Evolutionary conservation across 2,329 filamentous ascomycete species (phyloP), one percentile per base, ranked within the genome.

Genomic region (Trichoderma guizhouense): DNA sequence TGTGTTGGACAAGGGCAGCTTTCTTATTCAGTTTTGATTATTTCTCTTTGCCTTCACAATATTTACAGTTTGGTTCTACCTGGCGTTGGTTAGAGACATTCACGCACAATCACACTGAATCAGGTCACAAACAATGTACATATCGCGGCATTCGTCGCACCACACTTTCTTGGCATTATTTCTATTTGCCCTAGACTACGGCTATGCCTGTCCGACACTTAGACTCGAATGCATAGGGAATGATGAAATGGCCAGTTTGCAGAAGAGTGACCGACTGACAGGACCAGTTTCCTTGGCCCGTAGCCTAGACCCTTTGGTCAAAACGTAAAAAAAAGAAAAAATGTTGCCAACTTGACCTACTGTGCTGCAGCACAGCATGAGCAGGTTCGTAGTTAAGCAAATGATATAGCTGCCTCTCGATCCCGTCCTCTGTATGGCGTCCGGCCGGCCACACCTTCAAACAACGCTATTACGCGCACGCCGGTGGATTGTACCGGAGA

Each of bases 121-220:
- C 65, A 28, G 21, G 15, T 51, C 9, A 51, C 43, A 51, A 21
- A 21, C 1, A 9, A 30, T 36, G 21, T 18, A 67, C 30, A 57
- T 7, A 26, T 15, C 36, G 39, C 24, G 6, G 24, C 15, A 43
- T 28, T 67, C 30, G 51, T 58, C 51, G 53, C 53, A 68, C 65
- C 63, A 57, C 34, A 39, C 43, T 57, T 43, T 28, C 18, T 69
- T 72, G 64, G 64, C 34, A 69, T 72, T 69, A 43, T 55, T 61
- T 65, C 47, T 72, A 74, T 79, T 24, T 78, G 76, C 72, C 75
- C 77, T 77, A 77, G 76, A 79, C 80, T 81, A 82, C 78, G 79
- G 77, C 78, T 76, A 73, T 74, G 76, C 76, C 77, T 79, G 79
- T 76, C 78, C 75, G 73, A 76, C 71, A 74, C 73, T 76, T 26